These are phyloP conservation scores for Hibiscus trionum DNA, from an alignment of 345 rosid species.

Conservation along the genomic window DNA sequence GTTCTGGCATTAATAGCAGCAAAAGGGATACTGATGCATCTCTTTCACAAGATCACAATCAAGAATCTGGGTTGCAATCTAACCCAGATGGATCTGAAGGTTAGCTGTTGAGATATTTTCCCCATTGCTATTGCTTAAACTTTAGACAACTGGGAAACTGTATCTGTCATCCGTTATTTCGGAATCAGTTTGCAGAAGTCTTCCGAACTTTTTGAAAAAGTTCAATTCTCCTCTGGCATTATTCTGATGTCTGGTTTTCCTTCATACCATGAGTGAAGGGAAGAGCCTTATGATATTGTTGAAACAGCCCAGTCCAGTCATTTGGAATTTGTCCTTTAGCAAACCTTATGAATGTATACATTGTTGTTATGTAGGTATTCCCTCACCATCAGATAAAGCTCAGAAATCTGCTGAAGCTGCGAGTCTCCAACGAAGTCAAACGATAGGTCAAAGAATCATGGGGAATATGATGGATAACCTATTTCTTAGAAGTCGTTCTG, in stretches of 20 bases:
- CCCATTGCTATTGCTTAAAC: conserved; percentile 5
- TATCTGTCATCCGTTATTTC: neutral
- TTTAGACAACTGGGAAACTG: conserved; percentile 1
- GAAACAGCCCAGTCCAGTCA: neutral
- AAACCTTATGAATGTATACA: neutral
- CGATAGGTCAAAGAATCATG: conserved; percentile 73
- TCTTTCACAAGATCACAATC: conserved; percentile 24
- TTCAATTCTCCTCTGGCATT: neutral
- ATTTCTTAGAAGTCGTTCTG: conserved; percentile 66
- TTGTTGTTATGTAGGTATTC: conserved; percentile 42
- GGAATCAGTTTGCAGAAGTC: neutral
- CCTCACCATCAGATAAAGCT: conserved; percentile 71
- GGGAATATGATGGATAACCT: conserved; percentile 84
- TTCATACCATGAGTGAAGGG: neutral
- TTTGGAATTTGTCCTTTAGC: neutral
- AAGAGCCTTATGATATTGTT: neutral
- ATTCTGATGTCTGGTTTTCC: neutral
- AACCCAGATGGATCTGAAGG: conserved; percentile 65
- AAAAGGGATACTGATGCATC: conserved; percentile 14
- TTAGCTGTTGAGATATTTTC: conserved; percentile 15
- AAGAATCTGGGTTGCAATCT: conserved; percentile 28
- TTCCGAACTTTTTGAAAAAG: neutral
- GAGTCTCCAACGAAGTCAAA: conserved; percentile 60
- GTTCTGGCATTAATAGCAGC: conserved; percentile 16
- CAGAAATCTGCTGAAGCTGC: conserved; percentile 50